Evolutionary conservation across 1,284 basidiomycete genomes (phyloP), one percentile per base, ranked within the genome.

Genomic region (Pyrrhoderma noxium): DNA sequence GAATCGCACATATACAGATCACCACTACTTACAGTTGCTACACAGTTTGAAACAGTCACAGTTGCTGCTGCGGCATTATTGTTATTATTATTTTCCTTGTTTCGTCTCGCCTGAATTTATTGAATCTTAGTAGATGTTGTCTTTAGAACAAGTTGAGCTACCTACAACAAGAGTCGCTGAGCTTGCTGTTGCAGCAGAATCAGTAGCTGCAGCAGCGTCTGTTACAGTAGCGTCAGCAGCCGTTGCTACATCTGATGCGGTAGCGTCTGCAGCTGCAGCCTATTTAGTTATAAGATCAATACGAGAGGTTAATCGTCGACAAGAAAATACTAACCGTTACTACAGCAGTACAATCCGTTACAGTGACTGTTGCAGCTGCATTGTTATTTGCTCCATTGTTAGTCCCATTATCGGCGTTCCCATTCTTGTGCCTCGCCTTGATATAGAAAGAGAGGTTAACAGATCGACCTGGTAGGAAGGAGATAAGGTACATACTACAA

Each of bases 401-500:
- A 3, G 39, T 23, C 14, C 11, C 5, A 21, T 21, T 21, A 16
- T 5, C 21, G 4, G 34, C 46, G 35, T 39, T 35, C 18, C 11
- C 16, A n/a, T 46, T 44, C 5, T 40, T 27, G 34, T 40, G 50
- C 14, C 51, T 47, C 11, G 31, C 22, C 47, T 48, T 13, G 1
- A 9, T 19, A 16, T n/a, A 31, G 9, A 8, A 16, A 40, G 41
- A 47, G 31, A 9, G 14, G 8, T 22, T 35, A 3, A 11, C 19
- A 18, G 46, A n/a, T 3, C 35, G 9, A 8, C 18, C 3, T 21
- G 23, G 2, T 14, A 23, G 14, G 11, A 23, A 23, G 8, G n/a
- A 3, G 36, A 7, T 40, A n/a, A 5, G 8, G 22, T 34, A 2
- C 46, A 8, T 62, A 61, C 61, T 59, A 60, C 56, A 43, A 63